Evolutionary conservation across 768 basidiomycete species (phyloP).

Genomic region (Cystobasidium onofrii): DNA sequence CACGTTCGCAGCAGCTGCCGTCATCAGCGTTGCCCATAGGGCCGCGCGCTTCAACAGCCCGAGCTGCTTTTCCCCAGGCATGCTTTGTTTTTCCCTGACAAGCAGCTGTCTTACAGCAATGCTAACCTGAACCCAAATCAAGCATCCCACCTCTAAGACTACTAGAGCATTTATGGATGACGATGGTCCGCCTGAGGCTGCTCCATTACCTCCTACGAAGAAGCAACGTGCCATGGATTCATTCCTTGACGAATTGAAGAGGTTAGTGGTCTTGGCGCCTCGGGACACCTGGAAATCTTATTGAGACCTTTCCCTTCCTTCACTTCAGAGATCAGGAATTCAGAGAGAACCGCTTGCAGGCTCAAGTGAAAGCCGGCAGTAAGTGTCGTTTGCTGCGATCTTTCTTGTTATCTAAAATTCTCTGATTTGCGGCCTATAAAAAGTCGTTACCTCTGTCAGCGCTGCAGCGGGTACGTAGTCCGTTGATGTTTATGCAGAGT

Average conservation of each 20-base stretch:
- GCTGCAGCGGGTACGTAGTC: conserved; percentile 68
- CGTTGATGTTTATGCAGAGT: neutral
- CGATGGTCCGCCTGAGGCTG: conserved; percentile 24
- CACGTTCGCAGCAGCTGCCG: neutral
- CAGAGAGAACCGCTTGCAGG: conserved; percentile 70
- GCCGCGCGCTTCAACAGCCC: conserved; percentile 11
- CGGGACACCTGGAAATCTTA: too few relatives aligned
- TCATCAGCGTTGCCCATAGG: neutral
- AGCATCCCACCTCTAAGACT: neutral
- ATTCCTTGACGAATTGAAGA: conserved; percentile 93
- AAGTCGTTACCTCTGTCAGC: conserved; percentile 61
- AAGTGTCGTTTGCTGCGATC: neutral
- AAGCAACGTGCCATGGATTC: conserved; percentile 94
- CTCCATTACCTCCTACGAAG: conserved; percentile 47
- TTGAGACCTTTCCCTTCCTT: neutral
- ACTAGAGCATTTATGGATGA: conserved; percentile 25
- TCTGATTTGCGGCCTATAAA: conserved; percentile 34
- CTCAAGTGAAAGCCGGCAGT: conserved; percentile 46
- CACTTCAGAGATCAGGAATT: conserved; percentile 76
- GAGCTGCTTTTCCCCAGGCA: conserved; percentile 18
- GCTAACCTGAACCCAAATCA: conserved; percentile 10
- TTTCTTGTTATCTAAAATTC: too few relatives aligned
- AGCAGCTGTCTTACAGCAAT: neutral
- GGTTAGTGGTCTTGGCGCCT: conserved; percentile 53
- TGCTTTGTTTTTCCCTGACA: neutral